Percentiles rank a stretch among this genome's conserved stretches.
Conservation (phyloP, 768 basidiomycete species). For the Kwoniella mangroviensis region DNA sequence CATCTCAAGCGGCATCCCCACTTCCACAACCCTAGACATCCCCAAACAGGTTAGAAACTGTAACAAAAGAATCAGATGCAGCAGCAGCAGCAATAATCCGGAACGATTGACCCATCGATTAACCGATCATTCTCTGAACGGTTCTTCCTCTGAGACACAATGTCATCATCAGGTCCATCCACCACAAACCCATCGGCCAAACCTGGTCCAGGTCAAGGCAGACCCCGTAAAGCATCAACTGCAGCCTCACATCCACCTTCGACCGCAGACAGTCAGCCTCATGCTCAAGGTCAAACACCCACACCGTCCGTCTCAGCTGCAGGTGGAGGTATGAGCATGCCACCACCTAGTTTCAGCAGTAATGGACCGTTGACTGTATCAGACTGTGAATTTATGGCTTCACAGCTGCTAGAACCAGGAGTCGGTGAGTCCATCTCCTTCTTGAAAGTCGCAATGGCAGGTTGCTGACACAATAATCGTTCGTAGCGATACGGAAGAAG, state of each 20-base stretch:
- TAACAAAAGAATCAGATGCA: not conserved
- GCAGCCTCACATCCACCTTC: conserved; percentile 30
- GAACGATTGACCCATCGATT: not conserved
- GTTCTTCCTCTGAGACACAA: not conserved
- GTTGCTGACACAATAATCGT: not conserved
- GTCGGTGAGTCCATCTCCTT: conserved; percentile 30
- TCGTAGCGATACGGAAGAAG: conserved; percentile 31
- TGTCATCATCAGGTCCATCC: conserved; percentile 22
- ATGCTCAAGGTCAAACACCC: conserved; percentile 21
- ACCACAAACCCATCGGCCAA: not conserved
- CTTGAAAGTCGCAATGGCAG: not conserved
- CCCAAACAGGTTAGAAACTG: not conserved
- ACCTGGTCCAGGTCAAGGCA: conserved; percentile 27
- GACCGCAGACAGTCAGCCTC: conserved; percentile 14
- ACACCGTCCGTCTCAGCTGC: conserved; percentile 31
- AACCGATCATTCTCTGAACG: not conserved
- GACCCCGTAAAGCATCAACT: conserved; percentile 48
- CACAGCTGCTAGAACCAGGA: conserved; percentile 50
- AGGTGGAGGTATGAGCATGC: conserved; percentile 35
- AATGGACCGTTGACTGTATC: conserved; percentile 47
- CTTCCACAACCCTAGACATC: not conserved
- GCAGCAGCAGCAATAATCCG: not conserved
- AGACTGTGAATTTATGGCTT: conserved; percentile 55
- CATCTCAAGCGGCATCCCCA: not conserved
- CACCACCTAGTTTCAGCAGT: conserved; percentile 33